phyloP scores from a whole-genome alignment of 192 early-diverging fungal species.

The Backusella tarrabulga region DNA sequence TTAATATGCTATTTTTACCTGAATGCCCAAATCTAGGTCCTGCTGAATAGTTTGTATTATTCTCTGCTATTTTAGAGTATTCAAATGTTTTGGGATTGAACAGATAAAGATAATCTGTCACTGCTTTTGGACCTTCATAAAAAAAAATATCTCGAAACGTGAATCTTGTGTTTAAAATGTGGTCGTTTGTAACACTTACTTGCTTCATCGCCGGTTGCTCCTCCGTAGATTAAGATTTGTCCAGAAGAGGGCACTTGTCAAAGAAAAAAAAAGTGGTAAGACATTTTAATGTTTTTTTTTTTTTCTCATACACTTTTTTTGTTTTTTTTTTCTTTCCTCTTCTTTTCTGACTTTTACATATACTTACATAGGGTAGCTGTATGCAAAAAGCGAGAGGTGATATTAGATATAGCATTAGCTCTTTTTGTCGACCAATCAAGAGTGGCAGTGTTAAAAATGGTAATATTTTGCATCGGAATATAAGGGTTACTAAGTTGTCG shows the following conservation, averaged over 20 bases:
- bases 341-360: not conserved
- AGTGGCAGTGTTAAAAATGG: not conserved
- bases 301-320: not conserved
- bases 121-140: not conserved
- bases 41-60: not conserved
- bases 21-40: constrained; percentile 13
- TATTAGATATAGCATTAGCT: not conserved
- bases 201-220: not conserved
- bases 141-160: not conserved
- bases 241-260: constrained; percentile 6
- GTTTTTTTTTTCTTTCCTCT: not conserved
- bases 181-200: not conserved
- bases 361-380: not conserved
- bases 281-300: not conserved
- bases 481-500: not conserved
- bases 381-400: not conserved
- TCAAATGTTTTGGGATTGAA: constrained; percentile 9
- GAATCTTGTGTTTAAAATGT: not conserved
- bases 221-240: constrained; percentile 6
- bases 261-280: not conserved
- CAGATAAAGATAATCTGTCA: not conserved
- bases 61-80: not conserved
- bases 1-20: not conserved
- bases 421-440: not conserved
- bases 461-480: not conserved